Percentiles rank a stretch among this genome's conserved stretches.
Evolutionary conservation across 2,329 filamentous ascomycete genomes (phyloP).

Genomic region (Aspergillus udagawae): DNA sequence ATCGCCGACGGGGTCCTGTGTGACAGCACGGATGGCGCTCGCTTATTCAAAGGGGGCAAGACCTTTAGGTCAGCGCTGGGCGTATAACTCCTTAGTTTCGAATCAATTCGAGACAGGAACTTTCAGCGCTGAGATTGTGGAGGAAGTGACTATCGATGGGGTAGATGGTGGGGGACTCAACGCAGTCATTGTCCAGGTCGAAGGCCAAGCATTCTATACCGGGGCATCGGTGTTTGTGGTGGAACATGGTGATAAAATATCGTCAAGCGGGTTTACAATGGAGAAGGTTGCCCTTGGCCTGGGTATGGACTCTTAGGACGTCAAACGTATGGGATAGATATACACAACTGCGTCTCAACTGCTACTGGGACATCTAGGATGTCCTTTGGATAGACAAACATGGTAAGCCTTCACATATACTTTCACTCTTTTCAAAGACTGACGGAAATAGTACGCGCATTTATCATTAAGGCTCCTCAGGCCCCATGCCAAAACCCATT

Average conservation of each 20-base stretch:
- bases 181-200: constrained; percentile 25
- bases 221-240: constrained; percentile 25
- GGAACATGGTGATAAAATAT: constrained; percentile 26
- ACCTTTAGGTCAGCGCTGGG: constrained; percentile 21
- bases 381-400: too few relatives aligned
- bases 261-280: constrained; percentile 19
- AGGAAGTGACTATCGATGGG: constrained; percentile 7
- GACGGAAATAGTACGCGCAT: too few relatives aligned
- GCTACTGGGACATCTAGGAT: too few relatives aligned
- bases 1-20: constrained; percentile 37
- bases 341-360: too few relatives aligned
- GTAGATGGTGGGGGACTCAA: neutral
- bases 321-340: neutral
- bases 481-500: neutral
- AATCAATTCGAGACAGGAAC: constrained; percentile 21
- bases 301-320: neutral
- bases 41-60: constrained; percentile 29
- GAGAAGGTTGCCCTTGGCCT: neutral
- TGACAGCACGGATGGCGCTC: constrained; percentile 35
- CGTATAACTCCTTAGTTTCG: constrained; percentile 37
- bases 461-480: too few relatives aligned
- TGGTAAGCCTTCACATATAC: too few relatives aligned
- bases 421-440: neutral
- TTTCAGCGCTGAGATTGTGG: constrained; percentile 23
- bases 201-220: constrained; percentile 32